Percentiles rank a stretch among this genome's conserved stretches.
These are phyloP conservation scores for Euclidium syriacum DNA, from an alignment of 345 rosid genomes.

Conservation along the genomic window DNA sequence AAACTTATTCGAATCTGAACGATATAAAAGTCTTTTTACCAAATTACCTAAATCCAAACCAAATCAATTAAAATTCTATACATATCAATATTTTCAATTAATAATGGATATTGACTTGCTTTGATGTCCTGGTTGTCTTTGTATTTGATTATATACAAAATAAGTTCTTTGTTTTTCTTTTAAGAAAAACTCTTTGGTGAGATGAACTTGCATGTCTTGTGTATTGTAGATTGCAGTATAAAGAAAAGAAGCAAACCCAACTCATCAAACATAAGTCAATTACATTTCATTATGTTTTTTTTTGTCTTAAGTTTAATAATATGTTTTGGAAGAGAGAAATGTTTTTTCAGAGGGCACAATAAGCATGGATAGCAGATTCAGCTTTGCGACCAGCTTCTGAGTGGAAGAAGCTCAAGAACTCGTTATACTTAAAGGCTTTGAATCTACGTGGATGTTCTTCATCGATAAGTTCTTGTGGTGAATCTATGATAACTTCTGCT, in stretches of 20 bases:
- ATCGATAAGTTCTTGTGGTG: constrained; percentile 48
- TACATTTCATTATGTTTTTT: neutral
- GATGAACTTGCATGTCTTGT: neutral
- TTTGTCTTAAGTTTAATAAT: neutral
- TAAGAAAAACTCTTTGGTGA: neutral
- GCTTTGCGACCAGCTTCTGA: constrained; percentile 35
- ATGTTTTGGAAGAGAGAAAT: too few species aligned
- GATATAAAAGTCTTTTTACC: too few species aligned
- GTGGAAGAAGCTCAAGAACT: constrained; percentile 36
- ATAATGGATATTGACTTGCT: too few species aligned
- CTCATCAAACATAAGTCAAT: neutral
- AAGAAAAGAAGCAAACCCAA: neutral
- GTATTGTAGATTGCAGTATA: neutral
- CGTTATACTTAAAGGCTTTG: constrained; percentile 42
- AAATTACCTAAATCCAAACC: too few species aligned
- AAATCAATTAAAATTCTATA: too few species aligned
- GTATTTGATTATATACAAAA: too few species aligned
- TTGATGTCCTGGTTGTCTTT: too few species aligned
- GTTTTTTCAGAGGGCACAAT: constrained; percentile 34
- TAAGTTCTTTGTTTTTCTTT: too few species aligned
- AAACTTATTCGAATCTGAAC: too few species aligned
- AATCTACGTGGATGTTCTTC: constrained; percentile 48
- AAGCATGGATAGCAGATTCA: constrained; percentile 33
- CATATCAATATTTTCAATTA: too few species aligned
- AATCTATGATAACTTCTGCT: constrained; percentile 33